Conservation (phyloP, 2,329 filamentous ascomycete species). For the Huntiella moniliformis region DNA sequence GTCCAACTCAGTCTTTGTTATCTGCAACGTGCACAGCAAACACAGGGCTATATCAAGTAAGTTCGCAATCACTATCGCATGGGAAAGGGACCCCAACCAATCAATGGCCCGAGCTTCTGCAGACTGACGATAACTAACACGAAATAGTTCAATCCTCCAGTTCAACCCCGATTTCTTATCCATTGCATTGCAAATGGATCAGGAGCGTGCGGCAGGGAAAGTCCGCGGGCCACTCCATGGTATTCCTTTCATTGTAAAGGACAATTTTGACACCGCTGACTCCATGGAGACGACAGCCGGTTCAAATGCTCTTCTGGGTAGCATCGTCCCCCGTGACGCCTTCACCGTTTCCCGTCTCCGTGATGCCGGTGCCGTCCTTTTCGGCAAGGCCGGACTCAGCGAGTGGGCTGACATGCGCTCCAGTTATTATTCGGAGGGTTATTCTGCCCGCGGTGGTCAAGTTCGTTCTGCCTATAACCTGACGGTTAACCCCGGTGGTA, state of each 20-base stretch:
- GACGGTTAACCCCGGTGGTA: slow-evolving; percentile 48
- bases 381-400: slow-evolving; percentile 52
- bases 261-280: slow-evolving; percentile 51
- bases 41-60: slow-evolving; percentile 45
- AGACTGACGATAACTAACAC: background rate
- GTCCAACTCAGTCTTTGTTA: slow-evolving; percentile 44
- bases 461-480: slow-evolving; percentile 48
- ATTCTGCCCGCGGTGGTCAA: slow-evolving; percentile 45
- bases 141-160: slow-evolving; percentile 37
- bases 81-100: no score
- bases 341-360: slow-evolving; percentile 42
- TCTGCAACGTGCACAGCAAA: slow-evolving; percentile 39
- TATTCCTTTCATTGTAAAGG: slow-evolving; percentile 58
- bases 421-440: slow-evolving; percentile 50
- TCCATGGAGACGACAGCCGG: slow-evolving; percentile 59
- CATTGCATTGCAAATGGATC: slow-evolving; percentile 43
- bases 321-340: slow-evolving; percentile 48
- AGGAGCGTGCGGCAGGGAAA: slow-evolving; percentile 35
- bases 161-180: slow-evolving; percentile 46
- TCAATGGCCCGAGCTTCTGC: no score
- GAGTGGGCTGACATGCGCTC: slow-evolving; percentile 61
- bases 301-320: slow-evolving; percentile 46
- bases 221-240: slow-evolving; percentile 52
- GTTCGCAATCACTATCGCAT: slow-evolving; percentile 7
- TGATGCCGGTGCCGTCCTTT: slow-evolving; percentile 45